Percentiles rank a stretch among this genome's conserved stretches.
phyloP scores from a whole-genome alignment of 2,329 filamentous ascomycete genomes.

The Aspergillus ibericus region DNA sequence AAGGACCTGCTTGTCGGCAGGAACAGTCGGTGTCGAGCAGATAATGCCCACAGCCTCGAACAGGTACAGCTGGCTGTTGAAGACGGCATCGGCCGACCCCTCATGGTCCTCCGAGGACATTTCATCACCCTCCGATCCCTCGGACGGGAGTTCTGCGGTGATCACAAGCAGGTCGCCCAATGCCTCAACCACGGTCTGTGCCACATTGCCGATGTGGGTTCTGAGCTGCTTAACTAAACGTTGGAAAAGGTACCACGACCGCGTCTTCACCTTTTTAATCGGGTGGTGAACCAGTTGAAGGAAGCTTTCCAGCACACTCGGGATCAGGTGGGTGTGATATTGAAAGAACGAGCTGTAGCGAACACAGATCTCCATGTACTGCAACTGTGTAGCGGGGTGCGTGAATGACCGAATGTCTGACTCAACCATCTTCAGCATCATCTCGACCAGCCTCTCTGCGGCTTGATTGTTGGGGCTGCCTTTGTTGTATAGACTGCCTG shows the following conservation, averaged over 20 bases:
- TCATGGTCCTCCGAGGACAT: conserved; percentile 94
- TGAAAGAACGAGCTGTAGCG: conserved; percentile 94
- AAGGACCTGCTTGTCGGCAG: conserved; percentile 79
- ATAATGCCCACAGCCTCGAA: conserved; percentile 95
- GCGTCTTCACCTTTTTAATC: conserved; percentile 79
- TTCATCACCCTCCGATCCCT: conserved; percentile 76
- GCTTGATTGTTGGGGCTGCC: conserved; percentile 76
- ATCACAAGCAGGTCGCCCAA: conserved; percentile 86
- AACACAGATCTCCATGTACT: conserved; percentile 98
- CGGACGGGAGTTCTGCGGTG: conserved; percentile 80
- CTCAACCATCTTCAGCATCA: conserved; percentile 96
- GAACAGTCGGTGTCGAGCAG: conserved; percentile 74
- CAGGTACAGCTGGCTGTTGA: conserved; percentile 86
- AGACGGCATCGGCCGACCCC: conserved; percentile 84
- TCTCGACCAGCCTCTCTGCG: conserved; percentile 76
- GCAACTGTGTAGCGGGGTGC: conserved; percentile 87
- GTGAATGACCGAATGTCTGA: conserved; percentile 86
- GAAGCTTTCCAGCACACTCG: conserved; percentile 85
- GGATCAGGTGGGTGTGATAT: conserved; percentile 75
- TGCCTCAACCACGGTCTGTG: conserved; percentile 86
- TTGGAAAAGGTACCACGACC: conserved; percentile 97
- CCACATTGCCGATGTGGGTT: conserved; percentile 80
- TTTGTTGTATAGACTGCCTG: conserved; percentile 83
- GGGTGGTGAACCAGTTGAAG: conserved; percentile 85
- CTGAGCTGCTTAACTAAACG: conserved; percentile 87